Evolutionary conservation across 192 early-diverging fungal genomes (phyloP), one percentile per base, ranked within the genome.

Genomic region (Linnemannia zychae): DNA sequence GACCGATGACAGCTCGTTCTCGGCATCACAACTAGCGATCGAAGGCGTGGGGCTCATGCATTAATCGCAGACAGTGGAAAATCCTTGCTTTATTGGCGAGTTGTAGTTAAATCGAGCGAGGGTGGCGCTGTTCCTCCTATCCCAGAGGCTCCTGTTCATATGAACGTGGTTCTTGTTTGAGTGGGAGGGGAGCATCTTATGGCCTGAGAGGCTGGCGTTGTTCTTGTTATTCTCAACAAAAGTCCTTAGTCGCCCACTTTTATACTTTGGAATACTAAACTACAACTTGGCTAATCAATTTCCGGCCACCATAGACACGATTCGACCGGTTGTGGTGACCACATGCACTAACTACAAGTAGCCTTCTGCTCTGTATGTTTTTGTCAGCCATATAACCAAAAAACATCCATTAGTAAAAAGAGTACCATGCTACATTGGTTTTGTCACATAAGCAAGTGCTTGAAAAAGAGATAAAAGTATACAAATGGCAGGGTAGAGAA

Each of bases 311-410:
- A 16, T 48, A 48, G 47, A 48, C 12, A 16, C 4, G 47, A 48
- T 24, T 33, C 65, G 34, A 17, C 65, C 65, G 31, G 28, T 66
- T 13, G 15, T 33, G 34, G 9, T 28, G 16, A 22, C 17, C 13
- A 66, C 12, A 1, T 15, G 34, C 65, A 12, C 33, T 66, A 24
- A 34, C 13, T 13, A 33, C 9, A 34, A 13, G 4, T 48, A 7
- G 47, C 47, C 47, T 48, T 48, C 47, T 7, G 16, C 47, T 48
- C 16, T 48, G 47, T 2, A 2, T 7, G n/a, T 28, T 66, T 66
- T 66, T 66, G 0, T 66, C 65, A 34, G 65, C 65, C 65, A 66
- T 28, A 66, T 66, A 22, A 66, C 22, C 31, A 66, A 66, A 74
- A 37, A 38, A 48, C 47, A 48, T 48, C 9, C 47, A 48, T 48